Percentiles rank a stretch among this genome's conserved stretches.
These are phyloP conservation scores for Coemansia sp. DNA, from an alignment of 192 early-diverging fungal species.

Conservation along the genomic window DNA sequence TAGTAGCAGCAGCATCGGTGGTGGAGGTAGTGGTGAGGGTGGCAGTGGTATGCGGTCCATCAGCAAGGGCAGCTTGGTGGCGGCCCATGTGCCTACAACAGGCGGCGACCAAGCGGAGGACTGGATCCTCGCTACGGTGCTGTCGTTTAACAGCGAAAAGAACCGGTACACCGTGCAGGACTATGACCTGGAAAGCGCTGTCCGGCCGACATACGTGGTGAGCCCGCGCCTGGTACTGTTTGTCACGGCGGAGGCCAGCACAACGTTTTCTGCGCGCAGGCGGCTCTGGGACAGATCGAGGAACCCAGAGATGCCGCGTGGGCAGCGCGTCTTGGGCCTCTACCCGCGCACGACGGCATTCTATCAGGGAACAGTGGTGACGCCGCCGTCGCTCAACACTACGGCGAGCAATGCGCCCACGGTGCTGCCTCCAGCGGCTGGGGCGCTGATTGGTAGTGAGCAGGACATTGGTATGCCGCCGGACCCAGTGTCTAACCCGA, in stretches of 20 bases:
- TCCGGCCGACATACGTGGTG: conserved; percentile 31
- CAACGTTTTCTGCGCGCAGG: conserved; percentile 10
- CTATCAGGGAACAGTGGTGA: conserved; percentile 31
- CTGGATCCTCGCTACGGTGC: conserved; percentile 42
- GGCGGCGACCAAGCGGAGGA: conserved; percentile 20
- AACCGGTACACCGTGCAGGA: conserved; percentile 43
- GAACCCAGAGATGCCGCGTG: conserved; percentile 34
- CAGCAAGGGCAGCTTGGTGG: conserved; percentile 30
- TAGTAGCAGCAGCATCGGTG: neutral
- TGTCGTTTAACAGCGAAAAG: conserved; percentile 34
- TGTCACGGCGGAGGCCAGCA: conserved; percentile 12
- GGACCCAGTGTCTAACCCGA: conserved; percentile 21
- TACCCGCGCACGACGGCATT: conserved; percentile 47
- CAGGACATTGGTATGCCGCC: conserved; percentile 3
- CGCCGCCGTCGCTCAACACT: conserved; percentile 37
- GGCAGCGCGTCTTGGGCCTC: conserved; percentile 37
- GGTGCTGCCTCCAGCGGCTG: neutral
- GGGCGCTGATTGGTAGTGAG: neutral
- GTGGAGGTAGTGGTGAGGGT: no score
- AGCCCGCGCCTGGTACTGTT: conserved; percentile 30
- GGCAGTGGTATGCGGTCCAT: conserved; percentile 19
- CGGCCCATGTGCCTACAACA: conserved; percentile 23
- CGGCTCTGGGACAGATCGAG: conserved; percentile 29
- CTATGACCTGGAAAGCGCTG: conserved; percentile 38
- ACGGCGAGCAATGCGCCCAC: conserved; percentile 1